Evolutionary conservation across 1,284 basidiomycete genomes (phyloP), one percentile per base, ranked within the genome.

Genomic region (Ganoderma leucocontextum): DNA sequence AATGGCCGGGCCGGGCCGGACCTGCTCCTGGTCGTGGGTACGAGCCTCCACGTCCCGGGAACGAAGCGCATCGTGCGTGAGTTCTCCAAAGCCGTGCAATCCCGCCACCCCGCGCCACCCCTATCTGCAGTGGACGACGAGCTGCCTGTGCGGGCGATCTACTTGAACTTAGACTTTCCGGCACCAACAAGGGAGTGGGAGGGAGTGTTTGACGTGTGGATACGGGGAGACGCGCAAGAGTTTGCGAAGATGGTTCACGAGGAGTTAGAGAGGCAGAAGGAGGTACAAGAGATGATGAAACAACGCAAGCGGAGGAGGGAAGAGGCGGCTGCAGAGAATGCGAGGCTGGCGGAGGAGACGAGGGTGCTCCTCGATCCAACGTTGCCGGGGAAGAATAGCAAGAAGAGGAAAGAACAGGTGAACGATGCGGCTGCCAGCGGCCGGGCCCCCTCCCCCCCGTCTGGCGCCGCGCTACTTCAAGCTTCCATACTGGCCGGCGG

Each of bases 41-140:
- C 96, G 60, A 95, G 92, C 76, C 82, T 98, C 66, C 89, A 91
- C 73, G 94, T 98, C 13, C 95, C 95, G 2, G 96, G 96, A 12
- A 97, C 96, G 60, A 97, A 97, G 80, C 86, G 94, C 71, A 94
- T 98, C 77, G 95, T 97, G 36, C 89, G 95, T 70, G 95, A 97
- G 79, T 95, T 98, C 79, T 87, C 94, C 36, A 96, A 95, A 80
- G 92, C 93, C 10, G 89, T 94, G 38, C 87, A 85, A 69, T 83
- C 85, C 10, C 83, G n/a, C n/a, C n/a, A n/a, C n/a, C n/a, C n/a
- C n/a, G n/a, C n/a, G n/a, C n/a, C n/a, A n/a, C n/a, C n/a, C n/a
- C n/a, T n/a, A n/a, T n/a, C n/a, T n/a, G n/a, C n/a, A n/a, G n/a
- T n/a, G n/a, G 86, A 89, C 15, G 86, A 85, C 10, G 86, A 85